Evolutionary conservation across 129 eudicot species (phyloP), one percentile per base, ranked within the genome.

Genomic region (Chrysanthemum makinoi): DNA sequence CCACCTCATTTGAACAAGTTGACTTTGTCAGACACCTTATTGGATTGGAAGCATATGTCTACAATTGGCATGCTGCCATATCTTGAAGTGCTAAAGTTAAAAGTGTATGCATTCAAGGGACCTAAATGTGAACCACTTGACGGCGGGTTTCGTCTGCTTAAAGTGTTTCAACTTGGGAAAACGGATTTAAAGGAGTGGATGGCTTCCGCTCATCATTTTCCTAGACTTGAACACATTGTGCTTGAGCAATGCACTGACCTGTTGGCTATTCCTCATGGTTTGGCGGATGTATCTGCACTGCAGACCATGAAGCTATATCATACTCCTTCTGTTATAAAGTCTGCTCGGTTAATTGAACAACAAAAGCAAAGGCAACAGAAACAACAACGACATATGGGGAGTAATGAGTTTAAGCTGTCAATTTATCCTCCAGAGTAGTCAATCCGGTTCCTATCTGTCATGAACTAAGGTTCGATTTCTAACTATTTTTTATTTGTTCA

Each of bases 1-100:
- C 92, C 88, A 2, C 76, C 71, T 1, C 71, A 57, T n/a, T 70
- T 87, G 56, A 75, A 75, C 47, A 78, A 80, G 74, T 62, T 88
- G 61, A 85, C 81, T 6, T 48, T 84, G 22, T 51, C 78, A 3
- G 70, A 79, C 63, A 74, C 84, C 14, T 44, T 51, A 13, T 59
- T 80, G 47, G 70, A 68, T 56, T 87, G 90, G 87, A 75, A 75
- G 22, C 58, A 73, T 55, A 79, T 88, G 90, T 44, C 52, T 16
- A 64, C 75, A 0, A 69, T 88, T 20, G 86, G 79, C 39, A 75
- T 73, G 76, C 60, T 85, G 35, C 86, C 84, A 6, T 65, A 85
- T 65, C 90, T 88, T 65, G 84, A 84, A 72, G 85, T 75, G 71
- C 79, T 87, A 0, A 85, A 88, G 39, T 33, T 85, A n/a, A 68